These are phyloP conservation scores for Phyllosticta citriasiana DNA, from an alignment of 2,329 filamentous ascomycete species.

Conservation along the genomic window DNA sequence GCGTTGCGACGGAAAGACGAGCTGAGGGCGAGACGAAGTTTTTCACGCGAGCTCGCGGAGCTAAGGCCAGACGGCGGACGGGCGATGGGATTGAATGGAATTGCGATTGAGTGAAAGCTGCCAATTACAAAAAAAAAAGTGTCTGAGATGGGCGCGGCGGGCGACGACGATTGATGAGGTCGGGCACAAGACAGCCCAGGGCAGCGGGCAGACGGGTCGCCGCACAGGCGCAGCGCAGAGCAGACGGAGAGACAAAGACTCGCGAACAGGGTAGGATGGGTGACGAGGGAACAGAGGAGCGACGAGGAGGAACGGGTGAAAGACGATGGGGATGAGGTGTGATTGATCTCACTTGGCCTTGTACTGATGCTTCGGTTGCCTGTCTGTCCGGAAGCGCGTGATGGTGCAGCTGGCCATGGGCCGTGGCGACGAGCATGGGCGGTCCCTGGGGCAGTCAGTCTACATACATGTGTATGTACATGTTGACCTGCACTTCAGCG, in stretches of 20 bases:
- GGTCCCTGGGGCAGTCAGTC: neutral
- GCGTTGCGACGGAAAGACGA: neutral
- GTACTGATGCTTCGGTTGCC: neutral
- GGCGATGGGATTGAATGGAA: neutral
- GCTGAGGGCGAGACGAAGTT: neutral
- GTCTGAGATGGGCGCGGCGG: neutral
- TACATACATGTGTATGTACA: neutral
- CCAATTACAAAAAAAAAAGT: neutral
- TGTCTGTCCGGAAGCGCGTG: neutral
- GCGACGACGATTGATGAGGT: neutral
- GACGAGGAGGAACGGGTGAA: neutral
- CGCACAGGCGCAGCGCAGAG: neutral
- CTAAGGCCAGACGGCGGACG: neutral
- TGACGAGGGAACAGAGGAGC: too few species aligned
- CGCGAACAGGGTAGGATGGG: neutral
- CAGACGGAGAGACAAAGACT: neutral
- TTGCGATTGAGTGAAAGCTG: neutral
- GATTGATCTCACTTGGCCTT: neutral
- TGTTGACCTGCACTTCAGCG: neutral
- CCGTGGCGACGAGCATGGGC: neutral
- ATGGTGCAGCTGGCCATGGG: neutral
- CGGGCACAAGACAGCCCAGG: neutral
- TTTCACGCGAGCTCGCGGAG: neutral
- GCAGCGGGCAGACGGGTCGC: neutral
- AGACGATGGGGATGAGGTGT: neutral